Evolutionary conservation across 495 filamentous ascomycete species (phyloP).

Genomic region (Hypoxylon subgilvum): DNA sequence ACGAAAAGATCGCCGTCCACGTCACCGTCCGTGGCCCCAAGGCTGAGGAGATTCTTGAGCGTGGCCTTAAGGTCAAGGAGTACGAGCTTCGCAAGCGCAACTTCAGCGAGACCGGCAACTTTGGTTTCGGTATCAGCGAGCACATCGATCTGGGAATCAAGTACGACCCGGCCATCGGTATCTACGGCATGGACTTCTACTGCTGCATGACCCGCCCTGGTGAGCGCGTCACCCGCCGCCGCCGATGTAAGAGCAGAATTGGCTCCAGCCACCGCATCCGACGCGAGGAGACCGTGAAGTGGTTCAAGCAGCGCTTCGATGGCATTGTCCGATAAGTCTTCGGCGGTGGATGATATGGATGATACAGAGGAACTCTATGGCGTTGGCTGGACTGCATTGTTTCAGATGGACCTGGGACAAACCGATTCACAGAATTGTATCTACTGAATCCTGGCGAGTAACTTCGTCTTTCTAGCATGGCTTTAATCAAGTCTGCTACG

Average conservation of each 20-base stretch:
- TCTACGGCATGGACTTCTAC: slow-evolving; percentile 99
- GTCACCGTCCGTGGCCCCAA: slow-evolving; percentile 99
- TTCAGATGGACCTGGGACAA: slow-evolving; percentile 43
- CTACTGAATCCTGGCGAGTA: slow-evolving; percentile 48
- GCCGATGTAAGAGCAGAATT: slow-evolving; percentile 83
- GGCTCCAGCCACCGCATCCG: slow-evolving; percentile 90
- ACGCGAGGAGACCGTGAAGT: slow-evolving; percentile 92
- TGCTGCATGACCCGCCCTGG: slow-evolving; percentile 99
- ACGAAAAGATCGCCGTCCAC: slow-evolving; percentile 99
- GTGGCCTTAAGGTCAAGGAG: slow-evolving; percentile 99
- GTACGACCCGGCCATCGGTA: slow-evolving; percentile 99
- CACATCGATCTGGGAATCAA: slow-evolving; percentile 99
- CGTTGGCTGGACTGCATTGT: slow-evolving; percentile 45
- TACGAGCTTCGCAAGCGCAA: slow-evolving; percentile 98
- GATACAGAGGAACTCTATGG: slow-evolving; percentile 35
- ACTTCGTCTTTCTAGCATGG: slow-evolving; percentile 50
- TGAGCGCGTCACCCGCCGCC: slow-evolving; percentile 94
- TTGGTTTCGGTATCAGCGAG: slow-evolving; percentile 99
- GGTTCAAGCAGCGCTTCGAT: slow-evolving; percentile 99
- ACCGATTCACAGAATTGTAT: slow-evolving; percentile 52
- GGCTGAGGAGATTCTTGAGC: slow-evolving; percentile 99
- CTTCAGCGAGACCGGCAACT: slow-evolving; percentile 99
- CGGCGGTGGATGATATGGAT: slow-evolving; percentile 22
- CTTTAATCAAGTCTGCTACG: slow-evolving; percentile 59
- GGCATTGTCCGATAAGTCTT: slow-evolving; percentile 88